Evolutionary conservation across 78 protist genomes (phyloP).

Genomic region (Cavenderia fasciculata): DNA sequence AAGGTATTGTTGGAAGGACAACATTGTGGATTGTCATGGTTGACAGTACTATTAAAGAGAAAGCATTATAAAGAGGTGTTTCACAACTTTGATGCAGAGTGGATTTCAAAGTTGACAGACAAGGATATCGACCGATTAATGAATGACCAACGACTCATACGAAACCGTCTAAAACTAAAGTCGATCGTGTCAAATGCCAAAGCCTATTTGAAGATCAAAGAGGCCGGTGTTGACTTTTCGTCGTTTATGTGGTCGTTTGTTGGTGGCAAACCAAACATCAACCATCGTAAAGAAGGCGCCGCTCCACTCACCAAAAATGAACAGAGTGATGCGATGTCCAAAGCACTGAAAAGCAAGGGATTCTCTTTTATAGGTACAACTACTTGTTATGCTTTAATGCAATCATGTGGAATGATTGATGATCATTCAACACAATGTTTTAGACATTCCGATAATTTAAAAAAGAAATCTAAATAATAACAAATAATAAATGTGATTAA

Average conservation of each 20-base stretch:
- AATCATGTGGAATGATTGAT: conserved; percentile 25
- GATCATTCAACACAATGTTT: conserved; percentile 14
- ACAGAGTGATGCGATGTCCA: conserved; percentile 48
- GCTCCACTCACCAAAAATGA: conserved; percentile 3
- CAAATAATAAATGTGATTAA: too few relatives aligned
- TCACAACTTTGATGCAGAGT: conserved; percentile 7
- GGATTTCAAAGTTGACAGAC: background rate
- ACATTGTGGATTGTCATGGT: conserved; percentile 48
- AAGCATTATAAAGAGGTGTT: background rate
- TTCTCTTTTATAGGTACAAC: conserved; percentile 65
- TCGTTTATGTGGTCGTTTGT: conserved; percentile 32
- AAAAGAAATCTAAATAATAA: too few relatives aligned
- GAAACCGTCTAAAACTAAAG: conserved; percentile 13
- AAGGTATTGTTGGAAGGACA: conserved; percentile 19
- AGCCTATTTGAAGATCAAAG: background rate
- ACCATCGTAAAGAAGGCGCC: background rate
- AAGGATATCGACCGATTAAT: background rate
- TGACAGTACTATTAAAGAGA: conserved; percentile 16
- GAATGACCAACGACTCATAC: conserved; percentile 3
- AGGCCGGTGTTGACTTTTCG: background rate
- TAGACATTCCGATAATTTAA: too few relatives aligned
- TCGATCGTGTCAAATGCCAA: conserved; percentile 52
- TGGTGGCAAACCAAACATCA: background rate
- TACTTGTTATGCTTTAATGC: conserved; percentile 70
- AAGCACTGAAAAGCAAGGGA: conserved; percentile 22